phyloP scores from a whole-genome alignment of 495 filamentous ascomycete species.

The Xylaria nigripes region DNA sequence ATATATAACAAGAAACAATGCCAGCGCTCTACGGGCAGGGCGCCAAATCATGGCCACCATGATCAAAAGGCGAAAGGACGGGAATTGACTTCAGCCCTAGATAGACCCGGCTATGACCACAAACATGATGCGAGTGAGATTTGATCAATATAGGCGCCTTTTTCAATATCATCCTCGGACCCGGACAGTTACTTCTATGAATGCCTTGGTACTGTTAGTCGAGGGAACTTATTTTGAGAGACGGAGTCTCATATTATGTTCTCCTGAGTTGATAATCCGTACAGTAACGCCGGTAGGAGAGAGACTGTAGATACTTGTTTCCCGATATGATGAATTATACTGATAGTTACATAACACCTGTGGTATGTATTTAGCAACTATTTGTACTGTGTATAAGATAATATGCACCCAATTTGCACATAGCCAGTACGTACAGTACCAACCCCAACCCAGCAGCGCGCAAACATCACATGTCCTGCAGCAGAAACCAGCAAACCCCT shows the following conservation, averaged over 20 bases:
- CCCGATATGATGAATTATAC: too few relatives aligned
- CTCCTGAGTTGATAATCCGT: not conserved
- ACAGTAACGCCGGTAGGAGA: too few relatives aligned
- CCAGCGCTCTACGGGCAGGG: not conserved
- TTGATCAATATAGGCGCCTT: not conserved
- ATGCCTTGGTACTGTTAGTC: not conserved
- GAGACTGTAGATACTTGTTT: too few relatives aligned
- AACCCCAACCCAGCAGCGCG: too few relatives aligned
- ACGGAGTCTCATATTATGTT: not conserved
- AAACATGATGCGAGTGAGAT: not conserved
- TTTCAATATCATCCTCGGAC: not conserved
- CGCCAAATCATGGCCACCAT: not conserved
- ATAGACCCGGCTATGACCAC: not conserved
- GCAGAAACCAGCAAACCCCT: too few relatives aligned
- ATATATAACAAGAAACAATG: not conserved
- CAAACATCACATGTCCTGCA: too few relatives aligned
- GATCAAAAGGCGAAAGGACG: not conserved
- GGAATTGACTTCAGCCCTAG: not conserved
- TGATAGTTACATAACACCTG: too few relatives aligned
- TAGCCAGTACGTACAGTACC: too few relatives aligned
- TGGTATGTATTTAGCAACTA: too few relatives aligned
- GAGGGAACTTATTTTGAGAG: not conserved
- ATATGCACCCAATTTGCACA: too few relatives aligned
- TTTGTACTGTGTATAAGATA: too few relatives aligned
- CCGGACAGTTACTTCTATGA: not conserved